A percentile compares a stretch with the other conserved stretches of the same genome.
Evolutionary conservation across 2,329 filamentous ascomycete genomes (phyloP).

Genomic region (Stagonosporopsis cucurbitacearum): DNA sequence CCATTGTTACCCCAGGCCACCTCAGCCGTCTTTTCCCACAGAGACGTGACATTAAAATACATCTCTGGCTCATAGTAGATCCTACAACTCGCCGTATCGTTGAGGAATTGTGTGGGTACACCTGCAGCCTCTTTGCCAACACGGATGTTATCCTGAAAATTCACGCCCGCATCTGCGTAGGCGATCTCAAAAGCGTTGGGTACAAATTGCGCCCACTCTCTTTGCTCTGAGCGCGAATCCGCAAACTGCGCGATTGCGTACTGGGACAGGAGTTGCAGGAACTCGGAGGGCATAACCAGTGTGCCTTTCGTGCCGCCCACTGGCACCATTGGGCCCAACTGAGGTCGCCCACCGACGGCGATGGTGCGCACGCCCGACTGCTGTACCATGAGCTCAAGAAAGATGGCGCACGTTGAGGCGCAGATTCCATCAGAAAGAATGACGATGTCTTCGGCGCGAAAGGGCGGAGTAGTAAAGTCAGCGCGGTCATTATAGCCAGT

Average conservation of each 20-base stretch:
- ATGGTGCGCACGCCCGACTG: conserved; percentile 53
- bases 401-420: conserved; percentile 55
- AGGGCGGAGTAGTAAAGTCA: conserved; percentile 43
- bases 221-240: conserved; percentile 10
- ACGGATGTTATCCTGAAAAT: conserved; percentile 50
- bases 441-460: conserved; percentile 48
- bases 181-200: conserved; percentile 36
- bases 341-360: conserved; percentile 52
- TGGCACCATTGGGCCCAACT: conserved; percentile 50
- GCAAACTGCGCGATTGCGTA: conserved; percentile 33
- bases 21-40: conserved; percentile 57
- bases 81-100: conserved; percentile 66
- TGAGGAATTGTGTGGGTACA: conserved; percentile 65
- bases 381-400: conserved; percentile 55
- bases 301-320: conserved; percentile 56
- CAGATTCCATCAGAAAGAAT: conserved; percentile 55
- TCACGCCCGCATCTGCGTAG: conserved; percentile 37
- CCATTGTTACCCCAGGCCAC: conserved; percentile 41
- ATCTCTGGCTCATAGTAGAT: conserved; percentile 65
- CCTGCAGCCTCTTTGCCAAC: conserved; percentile 39
- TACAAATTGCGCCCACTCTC: conserved; percentile 32
- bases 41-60: conserved; percentile 57
- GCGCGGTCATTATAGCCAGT: conserved; percentile 38
- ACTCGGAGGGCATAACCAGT: conserved; percentile 37
- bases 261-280: conserved; percentile 29